These are phyloP conservation scores for Microsporum canis DNA, from an alignment of 2,329 filamentous ascomycete genomes.

Conservation along the genomic window DNA sequence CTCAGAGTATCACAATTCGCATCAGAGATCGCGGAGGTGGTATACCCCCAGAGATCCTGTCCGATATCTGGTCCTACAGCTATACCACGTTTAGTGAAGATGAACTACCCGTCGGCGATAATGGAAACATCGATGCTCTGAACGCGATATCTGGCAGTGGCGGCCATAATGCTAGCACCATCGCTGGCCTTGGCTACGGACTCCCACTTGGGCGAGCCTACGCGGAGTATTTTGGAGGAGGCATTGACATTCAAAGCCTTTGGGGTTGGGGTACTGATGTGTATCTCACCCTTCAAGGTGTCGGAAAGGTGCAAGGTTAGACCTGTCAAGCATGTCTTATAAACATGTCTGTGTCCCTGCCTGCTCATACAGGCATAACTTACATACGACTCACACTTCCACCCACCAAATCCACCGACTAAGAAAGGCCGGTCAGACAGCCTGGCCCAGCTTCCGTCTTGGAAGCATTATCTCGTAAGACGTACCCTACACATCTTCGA, in stretches of 20 bases:
- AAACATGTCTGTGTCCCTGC: background rate
- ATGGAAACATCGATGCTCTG: conserved; percentile 54
- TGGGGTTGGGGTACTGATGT: conserved; percentile 81
- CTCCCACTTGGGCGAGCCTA: conserved; percentile 84
- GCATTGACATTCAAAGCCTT: conserved; percentile 86
- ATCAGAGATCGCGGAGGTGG: conserved; percentile 94
- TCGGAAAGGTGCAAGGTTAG: conserved; percentile 37
- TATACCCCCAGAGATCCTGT: conserved; percentile 70
- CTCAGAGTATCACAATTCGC: conserved; percentile 81
- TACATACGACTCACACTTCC: background rate
- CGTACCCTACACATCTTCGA: conserved; percentile 43
- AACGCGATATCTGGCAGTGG: conserved; percentile 63
- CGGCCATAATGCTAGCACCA: conserved; percentile 59
- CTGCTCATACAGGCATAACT: background rate
- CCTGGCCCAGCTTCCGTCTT: conserved; percentile 36
- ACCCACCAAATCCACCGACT: background rate
- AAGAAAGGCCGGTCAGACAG: conserved; percentile 32
- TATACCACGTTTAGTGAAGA: conserved; percentile 87
- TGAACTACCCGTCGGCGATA: conserved; percentile 38
- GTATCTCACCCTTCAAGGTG: conserved; percentile 51
- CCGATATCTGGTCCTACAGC: conserved; percentile 91
- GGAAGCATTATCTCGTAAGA: conserved; percentile 42
- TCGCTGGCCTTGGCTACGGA: conserved; percentile 88
- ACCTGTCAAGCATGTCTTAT: background rate
- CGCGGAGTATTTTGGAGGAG: conserved; percentile 95